Base-by-base conservation (phyloP, 1,284 basidiomycete species). In the Mycena sp. region DNA sequence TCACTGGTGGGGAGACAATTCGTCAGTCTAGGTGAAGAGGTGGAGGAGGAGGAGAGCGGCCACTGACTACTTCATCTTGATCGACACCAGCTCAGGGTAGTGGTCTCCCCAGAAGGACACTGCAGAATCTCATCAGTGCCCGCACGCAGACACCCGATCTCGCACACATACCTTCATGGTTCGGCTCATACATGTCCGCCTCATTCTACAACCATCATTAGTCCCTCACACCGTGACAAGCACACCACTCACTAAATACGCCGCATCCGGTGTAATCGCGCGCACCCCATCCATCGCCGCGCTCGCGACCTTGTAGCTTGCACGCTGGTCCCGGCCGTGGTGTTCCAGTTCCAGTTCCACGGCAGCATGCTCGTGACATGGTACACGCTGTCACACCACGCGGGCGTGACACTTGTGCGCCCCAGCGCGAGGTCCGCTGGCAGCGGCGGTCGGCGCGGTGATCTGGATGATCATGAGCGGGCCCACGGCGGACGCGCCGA, bases 61-160 rank as follows among this genome's bases (percentile, higher is more conserved):
- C 7, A 64, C 83, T 58, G 67, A 87, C 85, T 87, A 88, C 74
- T 85, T 85, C 65, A 80, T 63, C 75, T 88, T 88, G 64, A 87
- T 79, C 12, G 68, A 60, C 17, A 86, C 72, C 1, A 88, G 73
- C 56, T 74, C 71, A 0, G 71, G 61, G 69, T 88, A 85, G 69
- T 88, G 82, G 1, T 72, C 65, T 2, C 85, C 86, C 86, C 85
- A 88, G 71, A 86, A 87, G 2, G 84, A 73, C 9, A 72, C 32
- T 35, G 32, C 87, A 84, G 11, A 82, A 84, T 70, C 87, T 35
- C 14, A 9, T 35, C 9, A 35, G 32, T 14, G 7, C 32, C 32
- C 32, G 32, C 14, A 9, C 7, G 32, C 32, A 35, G 14, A 9
- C 9, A 35, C 7, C 32, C 32, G 85, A 65, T 87, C 88, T 84